A percentile compares a stretch with the other conserved stretches of the same genome.
These are phyloP conservation scores for Aspergillus brasiliensis DNA, from an alignment of 2,329 filamentous ascomycete species.

Conservation along the genomic window DNA sequence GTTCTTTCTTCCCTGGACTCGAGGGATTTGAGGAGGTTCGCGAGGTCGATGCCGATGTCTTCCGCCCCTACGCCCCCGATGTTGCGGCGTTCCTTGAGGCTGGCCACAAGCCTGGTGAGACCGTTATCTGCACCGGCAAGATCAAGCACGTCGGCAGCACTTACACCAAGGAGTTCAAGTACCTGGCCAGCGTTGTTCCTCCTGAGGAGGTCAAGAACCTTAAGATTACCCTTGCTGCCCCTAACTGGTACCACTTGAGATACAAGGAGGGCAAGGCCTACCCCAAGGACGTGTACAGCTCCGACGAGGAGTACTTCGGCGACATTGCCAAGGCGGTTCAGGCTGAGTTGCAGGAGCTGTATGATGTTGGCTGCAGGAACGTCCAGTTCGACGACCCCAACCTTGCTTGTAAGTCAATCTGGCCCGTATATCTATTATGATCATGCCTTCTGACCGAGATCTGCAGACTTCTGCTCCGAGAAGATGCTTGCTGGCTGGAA, in stretches of 20 bases:
- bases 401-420: slow-evolving; percentile 63
- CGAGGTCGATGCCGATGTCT: slow-evolving; percentile 53
- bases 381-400: slow-evolving; percentile 71
- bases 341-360: slow-evolving; percentile 62
- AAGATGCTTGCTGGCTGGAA: slow-evolving; percentile 72
- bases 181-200: slow-evolving; percentile 61
- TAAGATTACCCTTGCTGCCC: slow-evolving; percentile 69
- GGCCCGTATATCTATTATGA: background rate
- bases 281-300: slow-evolving; percentile 58
- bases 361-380: slow-evolving; percentile 64
- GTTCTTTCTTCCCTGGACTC: slow-evolving; percentile 57
- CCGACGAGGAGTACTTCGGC: slow-evolving; percentile 63
- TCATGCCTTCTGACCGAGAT: background rate
- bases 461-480: slow-evolving; percentile 69
- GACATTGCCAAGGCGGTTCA: slow-evolving; percentile 68
- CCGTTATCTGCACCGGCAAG: slow-evolving; percentile 60
- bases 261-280: slow-evolving; percentile 60
- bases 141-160: slow-evolving; percentile 60
- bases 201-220: slow-evolving; percentile 64
- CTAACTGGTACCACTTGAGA: slow-evolving; percentile 70
- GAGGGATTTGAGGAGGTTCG: slow-evolving; percentile 58
- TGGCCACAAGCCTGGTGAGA: slow-evolving; percentile 58
- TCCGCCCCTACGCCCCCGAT: slow-evolving; percentile 62
- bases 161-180: slow-evolving; percentile 61
- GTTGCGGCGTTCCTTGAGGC: slow-evolving; percentile 64